Base-by-base conservation (phyloP, 371 early-diverging fungal genomes). In the Mucor indicus region DNA sequence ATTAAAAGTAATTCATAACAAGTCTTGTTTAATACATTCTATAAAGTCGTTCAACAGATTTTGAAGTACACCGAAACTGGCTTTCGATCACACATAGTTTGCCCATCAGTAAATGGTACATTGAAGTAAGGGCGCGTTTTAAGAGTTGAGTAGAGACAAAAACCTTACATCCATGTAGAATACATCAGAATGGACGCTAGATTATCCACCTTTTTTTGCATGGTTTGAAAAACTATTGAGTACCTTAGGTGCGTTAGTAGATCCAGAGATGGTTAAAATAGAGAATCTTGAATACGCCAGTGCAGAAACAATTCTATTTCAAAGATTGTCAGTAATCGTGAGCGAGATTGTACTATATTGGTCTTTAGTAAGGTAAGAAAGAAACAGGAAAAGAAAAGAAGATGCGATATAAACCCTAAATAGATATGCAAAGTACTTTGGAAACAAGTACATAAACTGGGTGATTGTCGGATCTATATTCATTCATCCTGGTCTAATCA, bases 41-140 rank as follows among this genome's bases (percentile, higher is more conserved):
- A 33, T 15, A 36, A 51, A 89, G 90, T 66, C 81, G 80, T 50
- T 96, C 97, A 25, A 98, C 98, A 12, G 98, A 98, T 75, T 98
- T 98, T 79, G 98, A 98, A 66, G 98, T 98, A 4, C 98, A 98
- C 72, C 82, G 98, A 46, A 96, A 98, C 70, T 98, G 98, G 98
- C 80, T 98, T 20, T 96, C 96, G 27, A 90, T 98, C 48, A 98
- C 98, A 4, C 72, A 85, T 53, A 81, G 82, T 39, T 70, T 93
- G 17, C 93, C 96, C 2, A 62, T 93, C 20, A 61, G 67, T 10
- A 42, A 84, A 49, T 98, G 98, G 98, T 98, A 98, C 59, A 75
- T 70, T 56, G 95, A 96, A 72, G 90, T 89, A 72, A 38, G 12
- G 30, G 30, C 30, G 30, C 12, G 30, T 12, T 29, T 8, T 12